Conservation (phyloP, 2,329 filamentous ascomycete genomes). For the Penicillium janthinellum region DNA sequence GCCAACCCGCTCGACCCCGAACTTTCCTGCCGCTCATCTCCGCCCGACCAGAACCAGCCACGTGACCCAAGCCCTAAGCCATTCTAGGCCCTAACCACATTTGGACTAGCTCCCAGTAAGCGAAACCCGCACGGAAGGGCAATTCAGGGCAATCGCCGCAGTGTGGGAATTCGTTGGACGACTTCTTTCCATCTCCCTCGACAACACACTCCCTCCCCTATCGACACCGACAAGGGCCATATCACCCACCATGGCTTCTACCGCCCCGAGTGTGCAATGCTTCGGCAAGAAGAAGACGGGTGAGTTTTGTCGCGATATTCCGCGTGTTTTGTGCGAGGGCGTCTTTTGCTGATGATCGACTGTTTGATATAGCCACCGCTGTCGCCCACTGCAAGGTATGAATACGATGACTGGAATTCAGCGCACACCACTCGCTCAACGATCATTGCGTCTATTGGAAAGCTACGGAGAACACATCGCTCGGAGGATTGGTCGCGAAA, state of each 20-base stretch:
- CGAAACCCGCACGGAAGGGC: constrained; percentile 46
- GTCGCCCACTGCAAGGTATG: constrained; percentile 92
- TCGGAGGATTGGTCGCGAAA: background rate
- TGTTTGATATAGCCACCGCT: constrained; percentile 64
- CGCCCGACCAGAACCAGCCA: constrained; percentile 24
- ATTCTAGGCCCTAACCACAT: constrained; percentile 10
- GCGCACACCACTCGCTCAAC: constrained; percentile 10
- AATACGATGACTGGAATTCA: constrained; percentile 19
- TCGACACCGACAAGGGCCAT: constrained; percentile 47
- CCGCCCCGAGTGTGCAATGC: constrained; percentile 83
- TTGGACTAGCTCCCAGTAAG: constrained; percentile 38
- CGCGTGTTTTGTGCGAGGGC: constrained; percentile 5
- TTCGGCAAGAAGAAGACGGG: constrained; percentile 97
- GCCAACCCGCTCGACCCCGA: constrained; percentile 11
- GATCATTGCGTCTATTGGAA: constrained; percentile 17
- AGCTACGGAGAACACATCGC: background rate
- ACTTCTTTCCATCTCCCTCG: constrained; percentile 38
- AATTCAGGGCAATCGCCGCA: constrained; percentile 34
- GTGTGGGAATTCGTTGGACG: constrained; percentile 29
- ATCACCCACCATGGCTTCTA: constrained; percentile 67
- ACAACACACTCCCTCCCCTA: constrained; percentile 43
- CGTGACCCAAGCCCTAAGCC: constrained; percentile 37
- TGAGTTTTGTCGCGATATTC: constrained; percentile 33
- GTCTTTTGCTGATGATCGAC: constrained; percentile 37
- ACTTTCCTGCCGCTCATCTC: constrained; percentile 16